Evolutionary conservation across 352 stramenopile genomes (phyloP).

Genomic region (Pythium phragmiticola): DNA sequence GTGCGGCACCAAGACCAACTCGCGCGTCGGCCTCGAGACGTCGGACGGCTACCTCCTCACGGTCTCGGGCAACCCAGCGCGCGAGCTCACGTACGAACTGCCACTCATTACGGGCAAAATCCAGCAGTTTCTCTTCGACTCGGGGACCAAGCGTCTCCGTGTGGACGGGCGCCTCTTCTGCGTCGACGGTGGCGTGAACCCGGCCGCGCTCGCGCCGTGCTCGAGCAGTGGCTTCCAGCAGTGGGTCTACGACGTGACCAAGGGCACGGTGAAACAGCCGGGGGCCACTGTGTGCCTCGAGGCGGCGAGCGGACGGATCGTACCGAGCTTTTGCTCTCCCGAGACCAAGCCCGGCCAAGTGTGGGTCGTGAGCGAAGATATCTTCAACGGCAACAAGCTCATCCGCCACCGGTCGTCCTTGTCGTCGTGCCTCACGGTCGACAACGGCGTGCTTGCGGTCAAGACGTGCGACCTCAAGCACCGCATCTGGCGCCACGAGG

Average conservation of each 20-base stretch:
- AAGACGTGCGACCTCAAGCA: slow-evolving; percentile 4
- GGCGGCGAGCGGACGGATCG: neutral
- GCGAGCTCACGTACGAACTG: slow-evolving; percentile 3
- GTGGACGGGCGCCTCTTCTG: neutral
- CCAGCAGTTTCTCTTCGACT: slow-evolving; percentile 3
- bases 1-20: neutral
- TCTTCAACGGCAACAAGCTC: neutral
- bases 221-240: neutral
- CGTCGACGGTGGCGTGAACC: neutral
- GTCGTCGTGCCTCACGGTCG: slow-evolving; percentile 1
- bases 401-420: slow-evolving; percentile 3
- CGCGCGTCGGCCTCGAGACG: slow-evolving; percentile 1
- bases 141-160: neutral
- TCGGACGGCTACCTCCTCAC: neutral
- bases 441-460: slow-evolving; percentile 1
- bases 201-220: neutral
- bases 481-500: slow-evolving; percentile 2
- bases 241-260: slow-evolving; percentile 2
- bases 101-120: neutral
- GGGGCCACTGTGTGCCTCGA: slow-evolving; percentile 1
- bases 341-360: slow-evolving; percentile 3
- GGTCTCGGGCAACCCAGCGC: neutral
- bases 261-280: neutral
- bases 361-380: neutral
- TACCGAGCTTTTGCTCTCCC: neutral